Evolutionary conservation across 2,329 filamentous ascomycete species (phyloP), one percentile per base, ranked within the genome.

Genomic region (Penicillium sp.): DNA sequence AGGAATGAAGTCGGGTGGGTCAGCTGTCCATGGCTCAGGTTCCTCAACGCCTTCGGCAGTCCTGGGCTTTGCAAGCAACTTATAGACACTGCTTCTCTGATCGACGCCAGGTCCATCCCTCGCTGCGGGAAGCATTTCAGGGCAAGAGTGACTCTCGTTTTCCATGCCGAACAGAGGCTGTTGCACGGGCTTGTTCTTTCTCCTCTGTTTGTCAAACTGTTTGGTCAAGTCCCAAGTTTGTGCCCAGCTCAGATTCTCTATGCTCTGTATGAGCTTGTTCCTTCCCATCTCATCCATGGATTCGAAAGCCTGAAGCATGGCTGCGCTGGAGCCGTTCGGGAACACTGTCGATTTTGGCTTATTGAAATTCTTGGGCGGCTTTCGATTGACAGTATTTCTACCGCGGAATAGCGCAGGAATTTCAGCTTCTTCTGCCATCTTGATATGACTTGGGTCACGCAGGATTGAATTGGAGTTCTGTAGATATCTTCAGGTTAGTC

Each of bases 41-140:
- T 39, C 15, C 9, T 47, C 42, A 6, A 46, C 25, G 1, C 31
- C 49, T 29, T 32, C 12, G 12, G 9, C 50, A 37, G 25, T n/a
- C 18, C 49, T 50, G 4, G 49, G 37, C 6, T 41, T 32, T 18
- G 31, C 54, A 21, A 69, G 60, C 7, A 50, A 32, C 10, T 57
- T 25, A 46, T 63, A 66, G 10, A 66, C 46, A 15, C 54, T 39
- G 15, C 67, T 67, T 8, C 44, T 40, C 15, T 55, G 58, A 45
- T 71, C 61, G 0, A 59, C 60, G 3, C 69, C 70, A 25, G 66
- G 63, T 16, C 70, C 70, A 18, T 67, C 56, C 50, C 67, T 60
- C n/a, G 60, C 65, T 25, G 50, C 62, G 6, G 46, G 38, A 25
- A 69, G 60, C 13, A 53, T 38, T 40, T 68, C 64, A 8, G 61